Evolutionary conservation across 345 rosid genomes (phyloP).

Genomic region (Euphorbia lathyris): DNA sequence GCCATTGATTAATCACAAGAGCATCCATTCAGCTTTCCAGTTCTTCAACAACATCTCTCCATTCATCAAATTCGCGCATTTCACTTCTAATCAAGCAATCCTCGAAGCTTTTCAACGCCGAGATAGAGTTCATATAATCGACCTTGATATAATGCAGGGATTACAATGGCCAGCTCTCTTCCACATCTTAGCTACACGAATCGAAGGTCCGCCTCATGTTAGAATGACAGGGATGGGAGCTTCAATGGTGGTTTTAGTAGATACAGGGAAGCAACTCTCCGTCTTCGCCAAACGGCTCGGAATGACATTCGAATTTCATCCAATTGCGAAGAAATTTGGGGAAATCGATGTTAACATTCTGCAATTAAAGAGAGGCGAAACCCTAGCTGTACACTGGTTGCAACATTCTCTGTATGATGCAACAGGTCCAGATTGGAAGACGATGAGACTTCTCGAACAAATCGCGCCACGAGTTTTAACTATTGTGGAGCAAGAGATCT

Average conservation of each 20-base stretch:
- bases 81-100: slow-evolving; percentile 72
- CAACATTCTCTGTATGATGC: slow-evolving; percentile 63
- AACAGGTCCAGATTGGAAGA: slow-evolving; percentile 57
- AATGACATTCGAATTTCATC: slow-evolving; percentile 60
- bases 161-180: slow-evolving; percentile 74
- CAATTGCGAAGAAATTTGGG: slow-evolving; percentile 51
- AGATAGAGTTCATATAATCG: slow-evolving; percentile 56
- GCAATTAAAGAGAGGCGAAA: slow-evolving; percentile 39
- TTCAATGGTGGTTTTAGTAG: slow-evolving; percentile 46
- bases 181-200: slow-evolving; percentile 61
- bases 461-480: slow-evolving; percentile 47
- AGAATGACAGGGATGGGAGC: slow-evolving; percentile 59
- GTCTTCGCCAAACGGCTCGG: slow-evolving; percentile 60
- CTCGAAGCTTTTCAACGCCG: slow-evolving; percentile 58
- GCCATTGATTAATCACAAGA: slow-evolving; percentile 47
- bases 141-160: slow-evolving; percentile 72
- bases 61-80: slow-evolving; percentile 63
- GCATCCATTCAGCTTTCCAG: slow-evolving; percentile 42
- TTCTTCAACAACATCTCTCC: slow-evolving; percentile 61
- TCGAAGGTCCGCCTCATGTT: slow-evolving; percentile 55
- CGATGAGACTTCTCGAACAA: slow-evolving; percentile 45
- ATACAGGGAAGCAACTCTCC: slow-evolving; percentile 62
- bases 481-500: slow-evolving; percentile 58
- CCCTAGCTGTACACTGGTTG: slow-evolving; percentile 65
- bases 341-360: slow-evolving; percentile 39